Evolutionary conservation across 2,329 filamentous ascomycete genomes (phyloP).

Genomic region (Talaromyces atroroseus): DNA sequence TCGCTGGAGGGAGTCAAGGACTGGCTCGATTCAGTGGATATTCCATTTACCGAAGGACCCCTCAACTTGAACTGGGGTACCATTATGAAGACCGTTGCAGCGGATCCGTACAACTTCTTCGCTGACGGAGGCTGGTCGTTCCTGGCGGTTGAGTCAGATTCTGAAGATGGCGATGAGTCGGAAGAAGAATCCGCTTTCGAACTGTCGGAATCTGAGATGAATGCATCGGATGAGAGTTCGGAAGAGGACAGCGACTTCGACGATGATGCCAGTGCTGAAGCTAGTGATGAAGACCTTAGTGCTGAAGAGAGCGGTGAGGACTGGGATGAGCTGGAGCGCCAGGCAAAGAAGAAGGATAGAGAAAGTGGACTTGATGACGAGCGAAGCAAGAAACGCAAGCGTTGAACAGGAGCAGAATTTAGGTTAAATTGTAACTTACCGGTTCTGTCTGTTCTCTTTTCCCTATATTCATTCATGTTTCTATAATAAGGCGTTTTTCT

Average conservation of each 20-base stretch:
- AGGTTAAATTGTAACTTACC: neutral
- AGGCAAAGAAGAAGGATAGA: conserved; percentile 62
- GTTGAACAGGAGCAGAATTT: conserved; percentile 34
- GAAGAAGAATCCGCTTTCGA: conserved; percentile 92
- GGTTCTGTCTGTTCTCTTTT: neutral
- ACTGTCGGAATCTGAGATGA: conserved; percentile 76
- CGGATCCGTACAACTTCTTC: conserved; percentile 93
- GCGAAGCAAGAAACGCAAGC: conserved; percentile 65
- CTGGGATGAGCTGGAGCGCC: conserved; percentile 91
- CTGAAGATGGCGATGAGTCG: conserved; percentile 68
- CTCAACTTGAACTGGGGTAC: conserved; percentile 98
- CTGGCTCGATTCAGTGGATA: conserved; percentile 93
- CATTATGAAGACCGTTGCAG: conserved; percentile 98
- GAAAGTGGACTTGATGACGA: conserved; percentile 51
- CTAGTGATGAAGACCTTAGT: conserved; percentile 53
- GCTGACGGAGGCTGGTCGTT: conserved; percentile 93
- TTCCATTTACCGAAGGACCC: conserved; percentile 87
- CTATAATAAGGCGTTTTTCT: neutral
- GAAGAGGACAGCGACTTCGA: conserved; percentile 93
- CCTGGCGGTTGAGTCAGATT: conserved; percentile 79
- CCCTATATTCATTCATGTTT: neutral
- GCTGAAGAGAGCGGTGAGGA: conserved; percentile 74
- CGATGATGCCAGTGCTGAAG: conserved; percentile 79
- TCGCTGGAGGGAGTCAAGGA: conserved; percentile 93
- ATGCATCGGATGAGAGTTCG: conserved; percentile 64